A percentile compares a stretch with the other conserved stretches of the same genome.
phyloP scores from a whole-genome alignment of 2,329 filamentous ascomycete species.

The Paradendryphiella salina region DNA sequence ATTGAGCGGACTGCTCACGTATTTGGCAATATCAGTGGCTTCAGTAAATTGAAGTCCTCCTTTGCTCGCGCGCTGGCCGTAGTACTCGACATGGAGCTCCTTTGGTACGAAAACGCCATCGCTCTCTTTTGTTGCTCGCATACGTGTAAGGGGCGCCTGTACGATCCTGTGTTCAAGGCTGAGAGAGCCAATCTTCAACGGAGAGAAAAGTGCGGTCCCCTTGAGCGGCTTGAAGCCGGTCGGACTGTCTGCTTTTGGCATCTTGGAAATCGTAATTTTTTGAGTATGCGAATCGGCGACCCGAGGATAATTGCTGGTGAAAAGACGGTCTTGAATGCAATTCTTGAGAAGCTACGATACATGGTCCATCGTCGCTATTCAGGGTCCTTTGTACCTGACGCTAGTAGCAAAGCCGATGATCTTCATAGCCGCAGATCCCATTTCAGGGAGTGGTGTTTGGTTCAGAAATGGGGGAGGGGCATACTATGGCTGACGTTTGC shows the following conservation, averaged over 20 bases:
- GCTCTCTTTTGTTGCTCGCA: constrained; percentile 55
- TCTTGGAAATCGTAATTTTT: constrained; percentile 19
- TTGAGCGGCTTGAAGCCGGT: constrained; percentile 38
- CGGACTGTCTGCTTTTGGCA: constrained; percentile 39
- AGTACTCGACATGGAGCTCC: constrained; percentile 56
- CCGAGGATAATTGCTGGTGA: background rate
- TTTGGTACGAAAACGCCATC: constrained; percentile 52
- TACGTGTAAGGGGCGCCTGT: constrained; percentile 49
- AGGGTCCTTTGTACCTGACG: constrained; percentile 34
- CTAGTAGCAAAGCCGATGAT: constrained; percentile 18
- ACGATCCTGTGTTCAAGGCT: constrained; percentile 46
- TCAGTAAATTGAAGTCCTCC: constrained; percentile 64
- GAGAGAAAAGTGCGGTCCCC: constrained; percentile 39
- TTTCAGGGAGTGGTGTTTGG: constrained; percentile 27
- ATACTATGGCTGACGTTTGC: no score
- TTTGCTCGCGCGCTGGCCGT: constrained; percentile 57
- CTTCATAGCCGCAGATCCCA: constrained; percentile 21
- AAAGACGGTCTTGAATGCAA: no score
- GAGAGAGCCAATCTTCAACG: constrained; percentile 40
- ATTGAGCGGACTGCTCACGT: constrained; percentile 21
- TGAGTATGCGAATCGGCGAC: background rate
- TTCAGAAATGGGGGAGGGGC: constrained; percentile 36
- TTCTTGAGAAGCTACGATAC: constrained; percentile 1
- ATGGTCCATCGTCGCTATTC: constrained; percentile 13
- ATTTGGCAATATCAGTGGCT: constrained; percentile 51